A percentile compares a stretch with the other conserved stretches of the same genome.
phyloP scores from a whole-genome alignment of 768 basidiomycete species.

The Mycena kentingensis region DNA sequence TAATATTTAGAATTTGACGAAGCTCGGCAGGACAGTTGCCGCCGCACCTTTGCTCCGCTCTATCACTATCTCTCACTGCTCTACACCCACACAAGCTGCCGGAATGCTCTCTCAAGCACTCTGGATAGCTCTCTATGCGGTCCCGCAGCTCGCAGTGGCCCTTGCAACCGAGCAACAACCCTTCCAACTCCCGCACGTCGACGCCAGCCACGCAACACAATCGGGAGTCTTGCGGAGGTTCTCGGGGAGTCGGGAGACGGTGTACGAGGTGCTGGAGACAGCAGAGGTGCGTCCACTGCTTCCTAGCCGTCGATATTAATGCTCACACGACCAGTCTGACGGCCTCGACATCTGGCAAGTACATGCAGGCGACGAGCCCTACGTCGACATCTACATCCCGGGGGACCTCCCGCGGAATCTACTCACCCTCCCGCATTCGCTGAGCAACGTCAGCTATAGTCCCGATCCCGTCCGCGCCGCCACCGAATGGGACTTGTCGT shows the following conservation, averaged over 20 bases:
- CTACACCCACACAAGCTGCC: too few species aligned
- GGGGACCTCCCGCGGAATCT: constrained; percentile 19
- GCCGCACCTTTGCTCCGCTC: too few species aligned
- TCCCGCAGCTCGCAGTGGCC: too few species aligned
- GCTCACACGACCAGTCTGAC: constrained; percentile 38
- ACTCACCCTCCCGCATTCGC: constrained; percentile 14
- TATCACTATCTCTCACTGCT: too few species aligned
- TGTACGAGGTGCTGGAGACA: background rate
- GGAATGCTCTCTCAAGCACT: too few species aligned
- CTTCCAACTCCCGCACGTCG: too few species aligned
- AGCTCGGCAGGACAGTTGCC: too few species aligned
- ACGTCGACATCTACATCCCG: constrained; percentile 55
- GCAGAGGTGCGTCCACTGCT: background rate
- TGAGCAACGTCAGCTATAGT: constrained; percentile 11
- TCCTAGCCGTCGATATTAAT: background rate
- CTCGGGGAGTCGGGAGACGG: background rate
- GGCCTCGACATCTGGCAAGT: constrained; percentile 57
- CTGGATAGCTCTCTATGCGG: too few species aligned
- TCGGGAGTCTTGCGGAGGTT: constrained; percentile 2
- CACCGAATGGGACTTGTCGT: constrained; percentile 36
- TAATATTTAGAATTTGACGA: too few species aligned
- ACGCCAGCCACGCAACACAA: too few species aligned
- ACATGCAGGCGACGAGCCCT: constrained; percentile 27
- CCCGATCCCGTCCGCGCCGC: constrained; percentile 2
- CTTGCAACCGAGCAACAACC: too few species aligned